phyloP scores from a whole-genome alignment of 305 asterid genomes.

The Fraxinus nigra region DNA sequence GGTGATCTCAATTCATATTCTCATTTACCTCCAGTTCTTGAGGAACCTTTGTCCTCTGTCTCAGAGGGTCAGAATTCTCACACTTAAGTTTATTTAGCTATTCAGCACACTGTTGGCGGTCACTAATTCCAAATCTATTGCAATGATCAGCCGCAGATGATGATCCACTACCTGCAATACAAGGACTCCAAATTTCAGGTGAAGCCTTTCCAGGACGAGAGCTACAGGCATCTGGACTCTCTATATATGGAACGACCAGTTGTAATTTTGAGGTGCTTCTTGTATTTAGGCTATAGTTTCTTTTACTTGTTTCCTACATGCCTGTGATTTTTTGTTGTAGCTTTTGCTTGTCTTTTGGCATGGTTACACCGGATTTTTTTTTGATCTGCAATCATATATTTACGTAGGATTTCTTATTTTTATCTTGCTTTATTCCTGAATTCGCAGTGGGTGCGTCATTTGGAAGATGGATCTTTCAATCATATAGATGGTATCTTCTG shows the following conservation, averaged over 20 bases:
- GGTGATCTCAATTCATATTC: conserved; percentile 88
- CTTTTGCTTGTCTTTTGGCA: not conserved
- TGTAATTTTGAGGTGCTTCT: conserved; percentile 89
- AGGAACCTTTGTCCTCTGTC: conserved; percentile 90
- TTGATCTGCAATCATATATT: conserved; percentile 18
- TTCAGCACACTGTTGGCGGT: conserved; percentile 24
- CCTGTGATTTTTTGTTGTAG: not conserved
- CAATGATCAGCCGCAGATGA: conserved; percentile 88
- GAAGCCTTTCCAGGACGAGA: conserved; percentile 88
- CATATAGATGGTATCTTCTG: conserved; percentile 74
- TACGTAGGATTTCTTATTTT: conserved; percentile 21
- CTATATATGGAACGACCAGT: conserved; percentile 95
- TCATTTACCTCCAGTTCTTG: conserved; percentile 87
- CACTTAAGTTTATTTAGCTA: conserved; percentile 20
- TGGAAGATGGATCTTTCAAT: conserved; percentile 93
- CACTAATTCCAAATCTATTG: conserved; percentile 27
- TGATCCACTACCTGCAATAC: conserved; percentile 93
- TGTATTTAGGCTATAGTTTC: not conserved
- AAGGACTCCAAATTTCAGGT: conserved; percentile 93
- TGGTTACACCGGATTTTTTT: conserved; percentile 21
- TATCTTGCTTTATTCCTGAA: conserved; percentile 32
- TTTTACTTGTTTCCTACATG: not conserved
- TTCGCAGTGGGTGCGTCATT: conserved; percentile 96
- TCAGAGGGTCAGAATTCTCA: conserved; percentile 71
- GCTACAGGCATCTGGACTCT: conserved; percentile 89